Conservation (phyloP, 179 eudicot species). For the Corrigiola litoralis region DNA sequence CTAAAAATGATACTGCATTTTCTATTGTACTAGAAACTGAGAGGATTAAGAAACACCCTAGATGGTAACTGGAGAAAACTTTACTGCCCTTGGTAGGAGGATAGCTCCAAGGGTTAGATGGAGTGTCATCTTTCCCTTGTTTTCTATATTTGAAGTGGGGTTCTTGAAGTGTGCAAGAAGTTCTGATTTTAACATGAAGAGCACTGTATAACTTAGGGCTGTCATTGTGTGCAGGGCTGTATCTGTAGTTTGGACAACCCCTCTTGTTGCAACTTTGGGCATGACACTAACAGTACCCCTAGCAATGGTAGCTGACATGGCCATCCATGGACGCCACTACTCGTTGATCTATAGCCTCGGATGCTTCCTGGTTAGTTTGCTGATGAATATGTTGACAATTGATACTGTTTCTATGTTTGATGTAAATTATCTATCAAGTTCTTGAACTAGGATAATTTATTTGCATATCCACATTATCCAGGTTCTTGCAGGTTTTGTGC, state of each 20-base stretch:
- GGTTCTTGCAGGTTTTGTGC: slow-evolving; percentile 53
- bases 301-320: slow-evolving; percentile 65
- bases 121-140: no score
- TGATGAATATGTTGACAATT: neutral
- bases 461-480: slow-evolving; percentile 8
- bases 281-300: slow-evolving; percentile 61
- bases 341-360: slow-evolving; percentile 55
- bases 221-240: slow-evolving; percentile 41
- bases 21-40: no score
- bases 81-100: no score
- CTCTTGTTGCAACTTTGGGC: slow-evolving; percentile 53
- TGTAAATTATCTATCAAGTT: neutral
- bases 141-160: no score
- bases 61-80: no score
- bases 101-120: no score
- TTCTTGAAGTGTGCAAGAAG: neutral
- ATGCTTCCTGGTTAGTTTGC: slow-evolving; percentile 36
- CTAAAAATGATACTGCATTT: neutral
- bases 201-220: neutral
- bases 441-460: neutral
- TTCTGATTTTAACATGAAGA: neutral
- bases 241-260: slow-evolving; percentile 65
- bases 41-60: no score
- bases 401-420: neutral
- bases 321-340: slow-evolving; percentile 46